phyloP scores from a whole-genome alignment of 2,329 filamentous ascomycete species.

The Xylariaceae sp. region DNA sequence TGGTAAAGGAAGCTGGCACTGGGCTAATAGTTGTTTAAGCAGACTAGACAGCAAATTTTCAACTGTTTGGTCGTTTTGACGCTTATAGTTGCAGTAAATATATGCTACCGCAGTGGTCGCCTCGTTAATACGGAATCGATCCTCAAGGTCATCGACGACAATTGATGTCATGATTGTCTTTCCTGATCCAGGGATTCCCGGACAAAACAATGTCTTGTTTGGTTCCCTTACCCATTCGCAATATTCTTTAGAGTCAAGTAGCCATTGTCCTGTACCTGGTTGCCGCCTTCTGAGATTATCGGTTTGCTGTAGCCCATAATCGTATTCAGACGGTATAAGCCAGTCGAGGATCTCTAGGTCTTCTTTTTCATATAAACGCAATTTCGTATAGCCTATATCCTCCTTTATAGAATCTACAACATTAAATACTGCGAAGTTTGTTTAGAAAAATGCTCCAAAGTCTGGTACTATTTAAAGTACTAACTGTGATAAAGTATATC shows the following conservation, averaged over 20 bases:
- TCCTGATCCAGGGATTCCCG: constrained; percentile 54
- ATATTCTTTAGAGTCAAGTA: constrained; percentile 22
- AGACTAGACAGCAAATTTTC: constrained; percentile 43
- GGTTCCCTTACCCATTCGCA: constrained; percentile 16
- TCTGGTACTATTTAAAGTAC: neutral
- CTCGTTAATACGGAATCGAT: constrained; percentile 25
- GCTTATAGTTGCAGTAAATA: constrained; percentile 52
- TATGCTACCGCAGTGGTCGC: constrained; percentile 46
- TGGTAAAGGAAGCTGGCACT: constrained; percentile 32
- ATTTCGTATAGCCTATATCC: neutral
- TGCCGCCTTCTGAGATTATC: constrained; percentile 47
- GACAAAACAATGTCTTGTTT: constrained; percentile 50
- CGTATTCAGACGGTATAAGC: constrained; percentile 45
- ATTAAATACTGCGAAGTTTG: neutral
- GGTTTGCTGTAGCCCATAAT: constrained; percentile 47
- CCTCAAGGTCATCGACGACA: constrained; percentile 48
- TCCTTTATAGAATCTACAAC: neutral
- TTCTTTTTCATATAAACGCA: neutral
- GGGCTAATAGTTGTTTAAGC: constrained; percentile 47
- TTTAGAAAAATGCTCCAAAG: neutral
- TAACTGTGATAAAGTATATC: constrained; percentile 4
- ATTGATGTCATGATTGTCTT: constrained; percentile 54
- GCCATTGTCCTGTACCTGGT: constrained; percentile 42
- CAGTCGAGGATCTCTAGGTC: constrained; percentile 40
- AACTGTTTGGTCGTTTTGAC: constrained; percentile 45